Evolutionary conservation across 208 protist genomes (phyloP).

Genomic region (Acanthamoeba castellanii): DNA sequence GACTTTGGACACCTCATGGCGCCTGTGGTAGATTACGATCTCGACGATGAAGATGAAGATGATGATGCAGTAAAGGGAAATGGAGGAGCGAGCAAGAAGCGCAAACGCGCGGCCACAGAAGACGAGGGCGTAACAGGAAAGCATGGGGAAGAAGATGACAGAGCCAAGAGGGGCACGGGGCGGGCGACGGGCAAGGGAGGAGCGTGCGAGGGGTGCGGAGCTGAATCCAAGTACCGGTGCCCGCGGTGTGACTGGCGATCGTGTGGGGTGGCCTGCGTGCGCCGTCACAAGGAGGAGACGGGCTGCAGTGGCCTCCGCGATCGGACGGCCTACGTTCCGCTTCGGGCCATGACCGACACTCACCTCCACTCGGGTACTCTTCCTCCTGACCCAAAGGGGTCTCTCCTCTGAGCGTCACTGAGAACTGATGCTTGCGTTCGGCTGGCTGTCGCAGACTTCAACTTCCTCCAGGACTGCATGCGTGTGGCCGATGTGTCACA

Average conservation of each 20-base stretch:
- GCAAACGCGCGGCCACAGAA: not conserved
- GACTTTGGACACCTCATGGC: constrained; percentile 1
- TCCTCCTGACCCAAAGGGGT: not conserved
- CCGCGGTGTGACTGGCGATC: constrained; percentile 40
- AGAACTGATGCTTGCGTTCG: too few species aligned
- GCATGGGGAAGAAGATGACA: not conserved
- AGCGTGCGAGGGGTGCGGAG: constrained; percentile 53
- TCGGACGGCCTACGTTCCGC: constrained; percentile 46
- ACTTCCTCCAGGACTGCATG: constrained; percentile 69
- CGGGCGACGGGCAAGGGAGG: not conserved
- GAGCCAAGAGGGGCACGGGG: not conserved
- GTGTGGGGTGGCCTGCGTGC: constrained; percentile 56
- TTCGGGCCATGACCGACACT: constrained; percentile 31
- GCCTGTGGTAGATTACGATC: constrained; percentile 26
- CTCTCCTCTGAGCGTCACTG: not conserved
- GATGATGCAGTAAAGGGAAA: not conserved
- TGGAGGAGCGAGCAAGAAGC: not conserved
- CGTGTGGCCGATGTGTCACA: constrained; percentile 21
- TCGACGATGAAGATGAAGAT: constrained; percentile 17
- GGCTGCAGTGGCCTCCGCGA: constrained; percentile 51
- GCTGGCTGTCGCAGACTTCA: not conserved
- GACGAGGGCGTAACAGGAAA: not conserved
- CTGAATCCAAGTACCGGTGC: constrained; percentile 38
- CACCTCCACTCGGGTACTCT: constrained; percentile 10
- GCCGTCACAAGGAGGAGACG: constrained; percentile 47